Base-by-base conservation (phyloP, 139 green algal species). In the Astrephomene gubernaculifera region DNA sequence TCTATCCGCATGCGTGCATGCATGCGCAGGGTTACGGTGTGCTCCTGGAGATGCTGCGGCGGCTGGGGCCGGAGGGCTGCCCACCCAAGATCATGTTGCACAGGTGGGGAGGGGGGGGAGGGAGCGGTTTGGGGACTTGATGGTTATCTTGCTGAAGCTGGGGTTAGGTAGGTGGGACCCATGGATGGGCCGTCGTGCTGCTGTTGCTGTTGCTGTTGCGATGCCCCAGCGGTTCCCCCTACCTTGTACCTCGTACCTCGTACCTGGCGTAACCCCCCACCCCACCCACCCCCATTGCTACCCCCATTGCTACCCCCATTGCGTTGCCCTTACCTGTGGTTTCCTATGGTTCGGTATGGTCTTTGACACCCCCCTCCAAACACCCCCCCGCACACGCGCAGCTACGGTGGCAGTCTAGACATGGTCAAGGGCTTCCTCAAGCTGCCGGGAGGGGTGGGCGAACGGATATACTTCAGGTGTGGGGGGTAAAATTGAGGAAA, bases 401-500 rank as follows among this genome's bases (percentile, higher is more conserved):
- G 65, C 76, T 89, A 82, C 41, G 87, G 87, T 10, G 90, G 90
- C 72, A 86, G 74, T 53, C 78, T 85, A 8, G 91, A 93, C 36
- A 88, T 89, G 35, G 67, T 93, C 38, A 64, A 60, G 33, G 65
- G 67, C 19, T 87, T 94, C 60, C 83, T 54, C 27, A 64, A 60
- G 29, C 49, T 89, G 67, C 84, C 72, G 3, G 41, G 41, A 10
- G 85, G 85, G 1, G 36, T 90, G 24, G 87, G 87, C 27, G 21
- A 33, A 4, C 72, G 81, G 10, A 54, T 92, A 14, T 94, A 91
- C 84, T 94, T 94, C 75, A 83, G 76, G 76, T 82, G 74, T 17
- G 49, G 49, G 49, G 17, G 49, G 17, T 12, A 17, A 57, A 57
- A 57, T 17, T n/a, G n/a, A n/a, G n/a, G n/a, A n/a, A n/a, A n/a